These are phyloP conservation scores for Phytophthora palmivora DNA, from an alignment of 352 stramenopile species.

Conservation along the genomic window DNA sequence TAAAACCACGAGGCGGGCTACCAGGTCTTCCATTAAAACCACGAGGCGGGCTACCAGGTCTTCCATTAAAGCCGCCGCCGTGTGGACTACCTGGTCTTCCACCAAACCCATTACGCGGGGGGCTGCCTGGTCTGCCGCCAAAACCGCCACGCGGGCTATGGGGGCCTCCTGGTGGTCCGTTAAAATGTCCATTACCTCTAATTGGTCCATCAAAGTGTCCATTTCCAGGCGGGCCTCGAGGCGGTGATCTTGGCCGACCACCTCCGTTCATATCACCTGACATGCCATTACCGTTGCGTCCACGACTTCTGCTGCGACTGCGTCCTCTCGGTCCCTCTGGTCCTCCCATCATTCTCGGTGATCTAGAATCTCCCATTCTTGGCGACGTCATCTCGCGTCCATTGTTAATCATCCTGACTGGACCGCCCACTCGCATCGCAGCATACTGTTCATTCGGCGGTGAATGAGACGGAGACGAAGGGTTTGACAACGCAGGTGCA, in stretches of 20 bases:
- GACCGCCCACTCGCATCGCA: constrained; percentile 23
- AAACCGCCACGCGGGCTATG: constrained; percentile 27
- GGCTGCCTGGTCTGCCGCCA: constrained; percentile 19
- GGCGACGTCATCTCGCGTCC: constrained; percentile 40
- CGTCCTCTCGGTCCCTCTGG: constrained; percentile 11
- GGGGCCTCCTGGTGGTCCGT: constrained; percentile 14
- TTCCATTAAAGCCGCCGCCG: constrained; percentile 14
- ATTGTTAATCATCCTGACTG: constrained; percentile 39
- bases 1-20: constrained; percentile 19
- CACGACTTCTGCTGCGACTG: constrained; percentile 50
- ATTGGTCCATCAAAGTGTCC: constrained; percentile 34
- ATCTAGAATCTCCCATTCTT: constrained; percentile 24
- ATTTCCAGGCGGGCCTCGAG: constrained; percentile 31
- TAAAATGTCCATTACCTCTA: constrained; percentile 27
- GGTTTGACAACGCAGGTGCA: constrained; percentile 31
- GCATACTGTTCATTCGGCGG: constrained; percentile 40
- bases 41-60: constrained; percentile 13
- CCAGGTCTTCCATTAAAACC: constrained; percentile 12
- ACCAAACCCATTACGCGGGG: constrained; percentile 9
- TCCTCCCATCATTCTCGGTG: constrained; percentile 11
- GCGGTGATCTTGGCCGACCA: constrained; percentile 22
- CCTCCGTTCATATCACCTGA: constrained; percentile 36
- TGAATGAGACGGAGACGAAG: constrained; percentile 23
- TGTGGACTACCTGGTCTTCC: constrained; percentile 15
- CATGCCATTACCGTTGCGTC: constrained; percentile 36